Base-by-base conservation (phyloP, 805 yeast species). In the Lipomyces orientalis region DNA sequence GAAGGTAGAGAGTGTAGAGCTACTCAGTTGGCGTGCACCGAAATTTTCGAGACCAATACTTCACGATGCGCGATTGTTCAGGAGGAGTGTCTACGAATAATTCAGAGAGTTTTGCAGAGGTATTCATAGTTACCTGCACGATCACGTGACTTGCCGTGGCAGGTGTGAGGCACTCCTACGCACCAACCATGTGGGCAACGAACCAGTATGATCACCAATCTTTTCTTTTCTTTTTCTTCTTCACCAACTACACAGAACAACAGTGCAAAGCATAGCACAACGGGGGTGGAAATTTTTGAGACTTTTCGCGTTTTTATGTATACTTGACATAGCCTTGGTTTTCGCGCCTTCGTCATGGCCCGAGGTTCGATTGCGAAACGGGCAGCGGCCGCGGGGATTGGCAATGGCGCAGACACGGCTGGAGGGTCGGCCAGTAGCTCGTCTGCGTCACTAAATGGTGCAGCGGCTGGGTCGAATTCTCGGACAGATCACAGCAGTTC, bases 301-400 rank as follows among this genome's bases (percentile, higher is more conserved):
- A 25, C 3, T 25, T 16, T 43, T 43, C 49, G n/a, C 43, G 43
- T 12, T 12, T 35, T 37, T 37, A 37, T 43, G 49, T 14, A 43
- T 43, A 43, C 49, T 16, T 43, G 49, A 43, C 49, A 43, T 9
- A 43, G 9, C 49, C 22, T 43, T 43, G 49, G 49, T 43, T 22
- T 43, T 43, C 29, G 10, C 6, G 49, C 49, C 49, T 16, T 57
- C 29, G 49, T 49, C 55, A 67, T 67, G 70, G 70, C 65, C 54
- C 70, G 70, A 57, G 68, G 70, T 25, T 64, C 70, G 3, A 62
- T 60, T 56, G 64, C 70, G 46, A 61, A 64, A 35, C 70, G 67
- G 33, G 65, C 66, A 35, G 60, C 60, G 51, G 58, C 60, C 31
- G 62, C 65, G 49, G 59, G 59, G 57, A 49, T 62, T 25, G 62